These are phyloP conservation scores for Silene conica DNA, from an alignment of 148 eudicot genomes.

Conservation along the genomic window DNA sequence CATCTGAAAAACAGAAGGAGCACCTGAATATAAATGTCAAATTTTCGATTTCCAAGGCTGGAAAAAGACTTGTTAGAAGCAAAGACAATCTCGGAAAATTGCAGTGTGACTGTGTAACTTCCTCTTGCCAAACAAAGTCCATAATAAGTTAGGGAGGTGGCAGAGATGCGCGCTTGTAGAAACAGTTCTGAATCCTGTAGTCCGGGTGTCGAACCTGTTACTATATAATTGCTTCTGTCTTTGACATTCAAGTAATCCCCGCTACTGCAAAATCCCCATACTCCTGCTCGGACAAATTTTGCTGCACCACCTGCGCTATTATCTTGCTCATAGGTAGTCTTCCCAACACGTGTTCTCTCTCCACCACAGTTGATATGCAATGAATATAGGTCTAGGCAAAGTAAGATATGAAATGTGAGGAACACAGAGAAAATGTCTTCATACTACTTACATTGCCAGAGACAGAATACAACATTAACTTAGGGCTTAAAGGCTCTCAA, in stretches of 20 bases:
- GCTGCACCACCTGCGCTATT: slow-evolving; percentile 28
- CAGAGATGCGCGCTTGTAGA: slow-evolving; percentile 45
- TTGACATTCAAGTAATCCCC: slow-evolving; percentile 36
- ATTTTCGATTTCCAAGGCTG: slow-evolving; percentile 58
- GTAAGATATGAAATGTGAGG: not conserved
- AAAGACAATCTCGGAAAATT: slow-evolving; percentile 56
- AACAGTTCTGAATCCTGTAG: slow-evolving; percentile 32
- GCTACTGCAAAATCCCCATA: slow-evolving; percentile 55
- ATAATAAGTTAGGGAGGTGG: slow-evolving; percentile 57
- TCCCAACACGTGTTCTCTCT: slow-evolving; percentile 21
- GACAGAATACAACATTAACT: too few species aligned
- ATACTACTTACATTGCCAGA: too few species aligned
- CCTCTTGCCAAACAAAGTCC: slow-evolving; percentile 59
- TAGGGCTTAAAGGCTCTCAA: too few species aligned
- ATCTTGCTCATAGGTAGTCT: slow-evolving; percentile 38
- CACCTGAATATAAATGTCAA: slow-evolving; percentile 53
- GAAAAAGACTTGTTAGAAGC: slow-evolving; percentile 28
- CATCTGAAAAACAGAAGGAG: too few species aligned
- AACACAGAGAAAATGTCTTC: not conserved
- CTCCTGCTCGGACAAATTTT: slow-evolving; percentile 23
- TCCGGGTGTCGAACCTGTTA: slow-evolving; percentile 24
- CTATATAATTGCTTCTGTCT: slow-evolving; percentile 12
- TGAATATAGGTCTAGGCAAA: slow-evolving; percentile 32
- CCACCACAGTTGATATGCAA: slow-evolving; percentile 67
- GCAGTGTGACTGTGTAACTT: slow-evolving; percentile 48